phyloP scores from a whole-genome alignment of 2,329 filamentous ascomycete genomes.

The Samsoniella hepiali region DNA sequence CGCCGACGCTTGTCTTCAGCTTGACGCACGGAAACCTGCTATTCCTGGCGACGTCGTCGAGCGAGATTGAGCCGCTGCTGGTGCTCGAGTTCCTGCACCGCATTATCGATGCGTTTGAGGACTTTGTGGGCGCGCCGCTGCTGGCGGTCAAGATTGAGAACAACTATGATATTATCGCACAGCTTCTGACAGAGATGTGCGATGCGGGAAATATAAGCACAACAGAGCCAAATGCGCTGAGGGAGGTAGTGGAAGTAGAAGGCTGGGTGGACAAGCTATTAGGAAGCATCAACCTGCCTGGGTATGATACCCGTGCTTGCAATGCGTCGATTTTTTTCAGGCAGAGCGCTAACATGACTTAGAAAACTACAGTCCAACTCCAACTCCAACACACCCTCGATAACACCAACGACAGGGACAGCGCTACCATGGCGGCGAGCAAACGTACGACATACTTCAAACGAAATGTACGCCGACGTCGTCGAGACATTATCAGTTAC shows the following conservation, averaged over 20 bases:
- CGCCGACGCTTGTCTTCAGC: conserved; percentile 85
- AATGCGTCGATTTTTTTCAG: background rate
- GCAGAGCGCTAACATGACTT: background rate
- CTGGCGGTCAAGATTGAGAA: conserved; percentile 81
- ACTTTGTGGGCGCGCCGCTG: conserved; percentile 86
- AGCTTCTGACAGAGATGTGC: conserved; percentile 93
- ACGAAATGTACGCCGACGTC: conserved; percentile 95
- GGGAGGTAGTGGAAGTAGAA: conserved; percentile 88
- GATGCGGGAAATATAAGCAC: conserved; percentile 86
- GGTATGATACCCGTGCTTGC: conserved; percentile 42
- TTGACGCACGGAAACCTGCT: conserved; percentile 83
- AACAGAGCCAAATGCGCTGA: conserved; percentile 87
- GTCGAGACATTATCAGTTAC: conserved; percentile 87
- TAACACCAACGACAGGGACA: conserved; percentile 46
- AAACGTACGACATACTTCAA: conserved; percentile 93
- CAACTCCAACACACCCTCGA: conserved; percentile 38
- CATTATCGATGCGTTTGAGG: conserved; percentile 86
- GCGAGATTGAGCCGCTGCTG: conserved; percentile 83
- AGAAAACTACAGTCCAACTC: conserved; percentile 42
- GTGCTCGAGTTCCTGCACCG: conserved; percentile 94
- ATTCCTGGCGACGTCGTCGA: conserved; percentile 78
- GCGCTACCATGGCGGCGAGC: conserved; percentile 82
- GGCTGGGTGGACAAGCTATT: conserved; percentile 86
- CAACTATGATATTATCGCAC: conserved; percentile 90
- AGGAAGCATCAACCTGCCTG: conserved; percentile 79